Conservation (phyloP, 352 stramenopile species). For the Phytophthora meadii region DNA sequence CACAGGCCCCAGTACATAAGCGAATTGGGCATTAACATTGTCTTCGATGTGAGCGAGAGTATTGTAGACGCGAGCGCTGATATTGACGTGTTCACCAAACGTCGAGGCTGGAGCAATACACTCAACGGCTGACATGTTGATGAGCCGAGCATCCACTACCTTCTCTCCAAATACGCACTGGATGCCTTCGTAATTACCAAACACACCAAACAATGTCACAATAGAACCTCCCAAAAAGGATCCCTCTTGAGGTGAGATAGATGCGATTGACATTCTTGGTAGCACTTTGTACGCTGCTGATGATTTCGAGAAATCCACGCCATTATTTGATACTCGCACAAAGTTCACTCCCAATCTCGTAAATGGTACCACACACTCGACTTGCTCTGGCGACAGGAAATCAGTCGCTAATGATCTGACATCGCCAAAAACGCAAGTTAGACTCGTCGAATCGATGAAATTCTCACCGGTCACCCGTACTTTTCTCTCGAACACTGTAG, state of each 20-base stretch:
- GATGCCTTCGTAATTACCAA: conserved; percentile 35
- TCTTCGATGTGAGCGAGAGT: conserved; percentile 36
- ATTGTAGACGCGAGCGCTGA: conserved; percentile 36
- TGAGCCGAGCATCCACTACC: conserved; percentile 19
- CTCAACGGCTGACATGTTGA: conserved; percentile 40
- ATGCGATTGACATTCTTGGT: conserved; percentile 43
- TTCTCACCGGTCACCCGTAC: conserved; percentile 50
- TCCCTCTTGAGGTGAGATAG: conserved; percentile 38
- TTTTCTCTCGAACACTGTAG: conserved; percentile 15
- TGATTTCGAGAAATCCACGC: conserved; percentile 49
- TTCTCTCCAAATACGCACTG: conserved; percentile 55
- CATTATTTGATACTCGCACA: conserved; percentile 68
- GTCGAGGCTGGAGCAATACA: conserved; percentile 38
- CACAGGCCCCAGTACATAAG: conserved; percentile 32
- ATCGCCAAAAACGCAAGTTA: conserved; percentile 59
- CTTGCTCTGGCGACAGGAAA: conserved; percentile 51
- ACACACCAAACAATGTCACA: conserved; percentile 48
- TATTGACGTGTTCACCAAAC: conserved; percentile 15
- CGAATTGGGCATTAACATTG: conserved; percentile 19
- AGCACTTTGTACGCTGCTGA: conserved; percentile 37
- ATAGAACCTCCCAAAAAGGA: conserved; percentile 47
- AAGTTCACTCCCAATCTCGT: conserved; percentile 44
- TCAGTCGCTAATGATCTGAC: conserved; percentile 25
- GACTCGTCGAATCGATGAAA: conserved; percentile 52
- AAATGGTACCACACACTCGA: conserved; percentile 69